Evolutionary conservation across 768 basidiomycete species (phyloP).

Genomic region (Rickenella mellea): DNA sequence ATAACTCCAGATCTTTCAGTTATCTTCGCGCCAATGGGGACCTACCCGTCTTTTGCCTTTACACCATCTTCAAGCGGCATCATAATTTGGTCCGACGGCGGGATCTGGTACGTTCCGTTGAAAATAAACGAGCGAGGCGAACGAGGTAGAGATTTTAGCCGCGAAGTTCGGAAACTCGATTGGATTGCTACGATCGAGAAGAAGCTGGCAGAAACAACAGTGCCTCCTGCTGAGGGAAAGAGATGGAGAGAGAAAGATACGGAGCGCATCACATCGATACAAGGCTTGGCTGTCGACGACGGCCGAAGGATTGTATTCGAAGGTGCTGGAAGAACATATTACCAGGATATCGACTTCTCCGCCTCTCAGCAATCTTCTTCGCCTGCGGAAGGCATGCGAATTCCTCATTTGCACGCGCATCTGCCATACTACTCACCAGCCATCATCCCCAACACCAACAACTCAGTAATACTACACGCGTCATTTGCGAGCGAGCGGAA

Average conservation of each 20-base stretch:
- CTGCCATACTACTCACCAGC: slow-evolving; percentile 60
- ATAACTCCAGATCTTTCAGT: slow-evolving; percentile 56
- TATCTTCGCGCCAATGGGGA: slow-evolving; percentile 70
- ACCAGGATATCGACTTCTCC: slow-evolving; percentile 29
- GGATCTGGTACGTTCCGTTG: slow-evolving; percentile 56
- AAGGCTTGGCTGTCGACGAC: slow-evolving; percentile 42
- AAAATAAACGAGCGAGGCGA: slow-evolving; percentile 43
- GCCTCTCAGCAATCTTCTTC: not conserved
- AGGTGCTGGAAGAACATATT: slow-evolving; percentile 52
- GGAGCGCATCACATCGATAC: slow-evolving; percentile 54
- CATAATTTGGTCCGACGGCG: slow-evolving; percentile 67
- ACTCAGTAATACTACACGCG: slow-evolving; percentile 53
- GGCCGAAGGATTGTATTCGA: slow-evolving; percentile 53
- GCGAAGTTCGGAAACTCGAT: slow-evolving; percentile 37
- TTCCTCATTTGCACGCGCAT: slow-evolving; percentile 38
- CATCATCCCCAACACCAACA: slow-evolving; percentile 39
- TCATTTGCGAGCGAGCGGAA: slow-evolving; percentile 57
- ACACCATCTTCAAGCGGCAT: slow-evolving; percentile 47
- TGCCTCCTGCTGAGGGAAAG: slow-evolving; percentile 48
- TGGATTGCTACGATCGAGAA: slow-evolving; percentile 60
- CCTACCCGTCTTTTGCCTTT: slow-evolving; percentile 70
- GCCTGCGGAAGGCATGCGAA: slow-evolving; percentile 3
- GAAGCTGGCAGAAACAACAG: slow-evolving; percentile 49
- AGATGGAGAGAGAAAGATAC: slow-evolving; percentile 36
- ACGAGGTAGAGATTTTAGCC: too few species aligned